Evolutionary conservation across 345 rosid species (phyloP), one percentile per base, ranked within the genome.

Genomic region (Lepidium sativum): DNA sequence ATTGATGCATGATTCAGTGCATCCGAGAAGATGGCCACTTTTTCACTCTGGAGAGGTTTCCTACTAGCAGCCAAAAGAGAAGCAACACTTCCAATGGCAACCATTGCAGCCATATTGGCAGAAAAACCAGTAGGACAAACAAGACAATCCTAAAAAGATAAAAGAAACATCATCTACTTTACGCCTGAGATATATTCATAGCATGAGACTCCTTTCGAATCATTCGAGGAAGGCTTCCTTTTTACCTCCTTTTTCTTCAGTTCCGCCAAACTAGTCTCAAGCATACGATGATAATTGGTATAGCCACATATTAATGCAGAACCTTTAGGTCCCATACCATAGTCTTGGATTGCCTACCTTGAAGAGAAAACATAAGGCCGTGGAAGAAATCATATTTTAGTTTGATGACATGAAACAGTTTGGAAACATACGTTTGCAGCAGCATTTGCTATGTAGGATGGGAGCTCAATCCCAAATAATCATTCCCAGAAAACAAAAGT

Each of bases 241-340:
- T 38, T 39, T 77, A 90, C 97, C 97, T 92, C 92, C 74, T 87
- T 87, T 80, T 83, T 86, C 82, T 90, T 92, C 70, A 90, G 76
- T 70, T 80, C 82, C 13, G 98, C 97, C 82, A 92, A 82, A 80
- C 81, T 77, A 23, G 87, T 82, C 77, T 92, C 99, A 1, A 90
- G 83, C 49, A 73, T 67, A 76, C 95, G 79, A 74, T 92, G 99
- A 77, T 86, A 81, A 71, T 76, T 84, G 56, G 99, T 92, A 55
- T 90, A 92, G 34, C 99, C 99, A 54, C 99, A 89, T 32, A 89
- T 83, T 72, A 92, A 73, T 27, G 97, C 90, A 75, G 99, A 92
- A 41, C 99, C 99, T 64, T 90, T 87, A 5, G 99, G 99, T 34
- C 99, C 99, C 99, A 92, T 92, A 64, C 99, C 99, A 79, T 83